Evolutionary conservation across 2,329 filamentous ascomycete species (phyloP), one percentile per base, ranked within the genome.

Genomic region (Ceratocystis destructans): DNA sequence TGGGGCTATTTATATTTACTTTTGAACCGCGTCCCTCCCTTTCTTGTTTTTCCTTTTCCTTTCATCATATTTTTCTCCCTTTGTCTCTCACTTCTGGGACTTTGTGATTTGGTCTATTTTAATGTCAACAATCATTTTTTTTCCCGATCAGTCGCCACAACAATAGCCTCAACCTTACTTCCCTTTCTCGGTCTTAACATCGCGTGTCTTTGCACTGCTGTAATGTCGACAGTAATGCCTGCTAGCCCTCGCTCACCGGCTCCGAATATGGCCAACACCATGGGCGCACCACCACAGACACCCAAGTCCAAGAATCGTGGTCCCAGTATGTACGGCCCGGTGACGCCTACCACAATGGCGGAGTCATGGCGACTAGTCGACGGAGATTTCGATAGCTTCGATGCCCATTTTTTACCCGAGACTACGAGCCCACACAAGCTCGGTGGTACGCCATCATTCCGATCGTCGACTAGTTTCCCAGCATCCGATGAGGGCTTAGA

Each of bases 301-400:
- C 55, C 55, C 7, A 31, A 59, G 3, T 31, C 45, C 45, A 31
- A 33, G 25, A 64, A n/a, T 17, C 44, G 46, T 31, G 55, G 55
- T n/a, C 20, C 62, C 7, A 63, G 45, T 17, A 44, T 53, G 20
- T 33, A 64, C 28, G 20, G 44, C 61, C 61, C 44, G 3, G 37
- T 66, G 71, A 78, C 17, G 77, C 78, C 45, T 12, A 76, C 64
- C 5, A 37, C 48, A 17, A 61, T 82, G 53, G 80, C 82, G 69
- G 78, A 79, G 69, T 84, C 82, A 22, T 85, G 82, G 82, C 82
- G 82, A 70, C 78, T 85, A 74, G 81, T 85, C 12, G 82, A 85
- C 67, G 81, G 80, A 65, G 82, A 84, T 66, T 79, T 84, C 72
- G 82, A 84, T 71, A 83, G 81, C 71, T 84, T 84, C 71, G 82